phyloP scores from a whole-genome alignment of 306 rosid genomes.

The Prunus davidiana region DNA sequence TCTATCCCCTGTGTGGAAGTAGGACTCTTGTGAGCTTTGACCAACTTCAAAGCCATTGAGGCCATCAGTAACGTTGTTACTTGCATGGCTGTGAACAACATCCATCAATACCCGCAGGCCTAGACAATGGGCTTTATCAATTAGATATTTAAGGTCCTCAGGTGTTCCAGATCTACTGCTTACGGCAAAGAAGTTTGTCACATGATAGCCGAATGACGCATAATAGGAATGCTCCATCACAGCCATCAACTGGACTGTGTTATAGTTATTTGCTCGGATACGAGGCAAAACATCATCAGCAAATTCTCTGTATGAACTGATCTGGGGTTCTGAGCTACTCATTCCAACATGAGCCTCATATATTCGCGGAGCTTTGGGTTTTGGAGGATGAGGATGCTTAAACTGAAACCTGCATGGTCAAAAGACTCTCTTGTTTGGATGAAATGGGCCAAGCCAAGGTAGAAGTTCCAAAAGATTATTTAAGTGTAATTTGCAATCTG shows the following conservation, averaged over 20 bases:
- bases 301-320: constrained; percentile 85
- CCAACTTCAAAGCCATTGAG: constrained; percentile 97
- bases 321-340: constrained; percentile 87
- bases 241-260: constrained; percentile 95
- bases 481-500: background rate
- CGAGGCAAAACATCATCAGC: constrained; percentile 91
- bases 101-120: constrained; percentile 90
- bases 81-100: constrained; percentile 95
- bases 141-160: constrained; percentile 88
- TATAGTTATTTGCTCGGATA: constrained; percentile 75
- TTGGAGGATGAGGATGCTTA: constrained; percentile 67
- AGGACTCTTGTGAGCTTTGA: constrained; percentile 81
- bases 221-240: constrained; percentile 98
- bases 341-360: constrained; percentile 98
- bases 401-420: constrained; percentile 65
- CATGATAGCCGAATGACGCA: constrained; percentile 96
- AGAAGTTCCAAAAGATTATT: background rate
- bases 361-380: constrained; percentile 73
- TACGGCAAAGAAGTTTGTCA: constrained; percentile 87
- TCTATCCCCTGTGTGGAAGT: constrained; percentile 82
- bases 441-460: background rate
- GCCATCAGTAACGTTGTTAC: constrained; percentile 89
- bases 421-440: background rate
- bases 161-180: constrained; percentile 98
- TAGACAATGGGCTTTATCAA: constrained; percentile 90